A percentile compares a stretch with the other conserved stretches of the same genome.
Conservation (phyloP, 345 rosid species). For the Hibiscus mutabilis region DNA sequence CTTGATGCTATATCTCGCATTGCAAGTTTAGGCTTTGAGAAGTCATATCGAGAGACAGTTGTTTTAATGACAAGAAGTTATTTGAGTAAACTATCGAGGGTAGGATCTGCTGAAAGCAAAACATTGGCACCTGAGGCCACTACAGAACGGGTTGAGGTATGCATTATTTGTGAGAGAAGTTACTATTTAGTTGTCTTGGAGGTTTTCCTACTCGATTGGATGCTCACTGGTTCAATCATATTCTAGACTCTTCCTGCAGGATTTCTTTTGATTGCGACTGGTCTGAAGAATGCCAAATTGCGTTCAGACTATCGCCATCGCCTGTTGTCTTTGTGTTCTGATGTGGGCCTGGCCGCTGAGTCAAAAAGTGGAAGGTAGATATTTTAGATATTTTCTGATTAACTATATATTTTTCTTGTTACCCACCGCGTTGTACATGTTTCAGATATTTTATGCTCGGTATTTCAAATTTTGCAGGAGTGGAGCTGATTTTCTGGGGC, state of each 20-base stretch:
- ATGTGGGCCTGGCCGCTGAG: conserved; percentile 97
- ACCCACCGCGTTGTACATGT: not conserved
- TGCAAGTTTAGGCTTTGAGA: conserved; percentile 97
- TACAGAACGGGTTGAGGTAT: conserved; percentile 90
- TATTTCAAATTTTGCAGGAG: conserved; percentile 51
- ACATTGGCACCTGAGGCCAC: conserved; percentile 84
- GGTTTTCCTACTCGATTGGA: conserved; percentile 23
- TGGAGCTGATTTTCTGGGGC: conserved; percentile 97
- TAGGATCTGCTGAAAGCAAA: conserved; percentile 88
- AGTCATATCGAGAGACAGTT: conserved; percentile 96
- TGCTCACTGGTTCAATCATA: conserved; percentile 48
- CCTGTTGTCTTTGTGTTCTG: conserved; percentile 90
- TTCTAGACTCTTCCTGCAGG: conserved; percentile 99
- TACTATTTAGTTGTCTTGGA: conserved; percentile 14
- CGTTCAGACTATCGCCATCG: conserved; percentile 93
- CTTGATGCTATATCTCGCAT: conserved; percentile 97
- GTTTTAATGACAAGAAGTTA: conserved; percentile 96
- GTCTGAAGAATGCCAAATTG: conserved; percentile 62
- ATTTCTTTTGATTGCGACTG: conserved; percentile 78
- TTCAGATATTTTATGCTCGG: conserved; percentile 15
- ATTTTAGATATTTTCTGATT: conserved; percentile 16
- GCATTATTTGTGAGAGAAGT: conserved; percentile 10
- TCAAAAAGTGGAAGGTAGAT: conserved; percentile 88
- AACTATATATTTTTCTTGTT: not conserved
- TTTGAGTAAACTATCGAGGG: conserved; percentile 58